Percentiles rank a stretch among this genome's conserved stretches.
Evolutionary conservation across 768 basidiomycete species (phyloP).

Genomic region (Russula ochroleuca): DNA sequence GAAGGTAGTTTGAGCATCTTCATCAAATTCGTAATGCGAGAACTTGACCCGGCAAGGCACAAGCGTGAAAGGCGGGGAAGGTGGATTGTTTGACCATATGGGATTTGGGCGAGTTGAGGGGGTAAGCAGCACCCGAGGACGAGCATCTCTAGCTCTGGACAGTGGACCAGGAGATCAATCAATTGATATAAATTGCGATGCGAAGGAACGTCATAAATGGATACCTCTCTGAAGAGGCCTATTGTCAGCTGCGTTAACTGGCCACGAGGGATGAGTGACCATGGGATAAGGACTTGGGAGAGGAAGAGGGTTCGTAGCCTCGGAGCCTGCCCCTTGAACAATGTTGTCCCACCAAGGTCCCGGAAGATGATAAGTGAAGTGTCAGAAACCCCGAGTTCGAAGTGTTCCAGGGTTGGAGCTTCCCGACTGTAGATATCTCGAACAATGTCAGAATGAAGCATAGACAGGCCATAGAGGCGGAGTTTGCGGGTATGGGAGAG

Average conservation of each 20-base stretch:
- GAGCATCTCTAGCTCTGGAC: not conserved
- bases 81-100: not conserved
- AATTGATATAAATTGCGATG: not conserved
- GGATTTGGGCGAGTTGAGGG: not conserved
- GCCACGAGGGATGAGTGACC: constrained; percentile 8
- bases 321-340: constrained; percentile 2
- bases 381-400: not conserved
- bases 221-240: not conserved
- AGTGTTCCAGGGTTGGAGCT: constrained; percentile 10
- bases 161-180: not conserved
- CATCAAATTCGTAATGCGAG: no score
- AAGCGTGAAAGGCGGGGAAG: no score
- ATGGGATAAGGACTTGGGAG: not conserved
- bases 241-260: constrained; percentile 11
- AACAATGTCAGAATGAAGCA: not conserved
- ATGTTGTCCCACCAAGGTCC: not conserved
- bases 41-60: no score
- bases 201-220: no score
- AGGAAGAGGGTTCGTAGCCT: constrained; percentile 7
- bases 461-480: not conserved
- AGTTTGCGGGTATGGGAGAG: constrained; percentile 14
- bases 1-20: not conserved
- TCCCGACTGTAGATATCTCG: not conserved
- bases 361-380: not conserved
- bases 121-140: constrained; percentile 8